Evolutionary conservation across 2,329 filamentous ascomycete genomes (phyloP).

Genomic region (Arthrobotrys entomopaga): DNA sequence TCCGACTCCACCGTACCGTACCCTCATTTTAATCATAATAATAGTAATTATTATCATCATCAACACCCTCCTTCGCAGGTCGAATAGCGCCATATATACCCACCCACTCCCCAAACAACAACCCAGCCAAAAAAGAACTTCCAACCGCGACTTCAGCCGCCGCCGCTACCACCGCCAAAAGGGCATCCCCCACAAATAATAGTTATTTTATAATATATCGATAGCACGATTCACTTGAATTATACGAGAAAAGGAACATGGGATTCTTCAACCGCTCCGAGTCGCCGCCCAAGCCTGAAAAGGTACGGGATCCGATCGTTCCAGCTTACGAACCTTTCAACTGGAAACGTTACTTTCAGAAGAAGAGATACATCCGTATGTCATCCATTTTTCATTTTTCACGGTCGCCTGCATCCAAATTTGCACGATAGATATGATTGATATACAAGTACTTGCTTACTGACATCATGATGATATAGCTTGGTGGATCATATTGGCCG

Average conservation of each 20-base stretch:
- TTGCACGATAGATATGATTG: conserved; percentile 8
- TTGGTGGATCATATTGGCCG: conserved; percentile 59
- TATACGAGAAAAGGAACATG: conserved; percentile 9
- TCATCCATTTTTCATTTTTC: background rate
- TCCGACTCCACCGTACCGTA: too few relatives aligned
- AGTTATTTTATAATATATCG: too few relatives aligned
- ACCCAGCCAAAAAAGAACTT: background rate
- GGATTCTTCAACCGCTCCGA: conserved; percentile 15
- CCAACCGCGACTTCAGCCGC: background rate
- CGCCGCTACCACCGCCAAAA: background rate
- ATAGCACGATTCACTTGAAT: background rate
- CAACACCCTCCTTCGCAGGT: background rate
- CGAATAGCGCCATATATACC: background rate
- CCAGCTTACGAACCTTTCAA: conserved; percentile 50
- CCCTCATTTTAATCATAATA: too few relatives aligned
- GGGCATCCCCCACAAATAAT: background rate
- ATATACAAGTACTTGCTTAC: background rate
- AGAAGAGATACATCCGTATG: conserved; percentile 52
- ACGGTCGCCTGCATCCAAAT: background rate
- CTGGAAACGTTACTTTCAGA: conserved; percentile 46
- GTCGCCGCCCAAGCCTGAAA: conserved; percentile 24
- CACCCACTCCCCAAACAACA: background rate
- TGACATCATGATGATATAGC: conserved; percentile 19
- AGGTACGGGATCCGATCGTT: conserved; percentile 16
- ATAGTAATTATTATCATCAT: background rate